phyloP scores from a whole-genome alignment of 2,329 filamentous ascomycete genomes.

The Fusarium sp. region DNA sequence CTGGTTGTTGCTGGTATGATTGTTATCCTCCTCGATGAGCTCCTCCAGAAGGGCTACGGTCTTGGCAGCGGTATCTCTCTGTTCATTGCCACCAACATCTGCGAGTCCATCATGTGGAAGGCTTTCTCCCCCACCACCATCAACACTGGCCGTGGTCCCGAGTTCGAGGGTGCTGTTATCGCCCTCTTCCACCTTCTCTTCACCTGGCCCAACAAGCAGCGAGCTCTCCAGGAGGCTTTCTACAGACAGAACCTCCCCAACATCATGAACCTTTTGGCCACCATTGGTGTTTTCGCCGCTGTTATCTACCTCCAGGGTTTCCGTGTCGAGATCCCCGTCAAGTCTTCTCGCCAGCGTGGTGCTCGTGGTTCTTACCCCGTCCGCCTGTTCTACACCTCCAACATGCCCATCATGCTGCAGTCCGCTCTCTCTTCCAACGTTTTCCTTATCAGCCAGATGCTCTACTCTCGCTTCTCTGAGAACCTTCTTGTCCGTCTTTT shows the following conservation, averaged over 20 bases:
- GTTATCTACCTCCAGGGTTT: conserved; percentile 99
- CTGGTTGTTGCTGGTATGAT: conserved; percentile 97
- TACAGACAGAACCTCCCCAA: conserved; percentile 99
- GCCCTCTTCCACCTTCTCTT: conserved; percentile 97
- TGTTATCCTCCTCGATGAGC: conserved; percentile 98
- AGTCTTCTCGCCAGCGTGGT: conserved; percentile 98
- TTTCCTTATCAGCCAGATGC: conserved; percentile 99
- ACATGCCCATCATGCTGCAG: conserved; percentile 99
- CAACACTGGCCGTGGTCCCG: conserved; percentile 98
- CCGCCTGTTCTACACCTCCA: conserved; percentile 99
- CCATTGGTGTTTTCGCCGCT: conserved; percentile 90
- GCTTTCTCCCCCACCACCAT: conserved; percentile 99
- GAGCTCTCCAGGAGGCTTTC: conserved; percentile 97
- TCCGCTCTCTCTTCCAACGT: conserved; percentile 98
- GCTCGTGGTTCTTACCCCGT: conserved; percentile 98
- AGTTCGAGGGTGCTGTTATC: conserved; percentile 98
- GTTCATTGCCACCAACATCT: conserved; percentile 99
- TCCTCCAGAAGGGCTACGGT: conserved; percentile 99
- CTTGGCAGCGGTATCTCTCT: conserved; percentile 98
- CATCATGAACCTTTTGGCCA: conserved; percentile 98
- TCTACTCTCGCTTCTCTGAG: conserved; percentile 98
- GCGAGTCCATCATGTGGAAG: conserved; percentile 99
- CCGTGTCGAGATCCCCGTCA: conserved; percentile 99
- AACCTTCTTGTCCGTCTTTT: conserved; percentile 98
- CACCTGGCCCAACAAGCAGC: conserved; percentile 99